Conservation (phyloP, 2,329 filamentous ascomycete genomes). For the Pseudofabraea citricarpa region DNA sequence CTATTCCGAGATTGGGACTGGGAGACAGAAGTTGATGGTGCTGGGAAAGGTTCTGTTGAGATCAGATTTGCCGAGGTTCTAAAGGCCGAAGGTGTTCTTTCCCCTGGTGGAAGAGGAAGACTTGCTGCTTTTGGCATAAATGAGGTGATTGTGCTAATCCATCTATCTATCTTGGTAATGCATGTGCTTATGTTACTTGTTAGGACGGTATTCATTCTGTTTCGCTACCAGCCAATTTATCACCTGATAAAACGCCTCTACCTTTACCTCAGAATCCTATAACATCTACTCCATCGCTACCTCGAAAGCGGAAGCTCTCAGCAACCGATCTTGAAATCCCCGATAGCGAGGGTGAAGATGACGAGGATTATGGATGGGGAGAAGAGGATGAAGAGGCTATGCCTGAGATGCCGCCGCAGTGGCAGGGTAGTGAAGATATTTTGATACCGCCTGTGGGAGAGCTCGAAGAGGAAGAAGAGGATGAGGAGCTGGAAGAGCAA, state of each 20-base stretch:
- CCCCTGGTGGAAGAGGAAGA: slow-evolving; percentile 14
- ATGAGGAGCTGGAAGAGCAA: slow-evolving; percentile 10
- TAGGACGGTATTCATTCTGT: slow-evolving; percentile 11
- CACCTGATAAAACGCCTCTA: slow-evolving; percentile 19
- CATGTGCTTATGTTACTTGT: background rate
- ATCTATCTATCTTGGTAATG: background rate
- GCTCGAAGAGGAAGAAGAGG: slow-evolving; percentile 12
- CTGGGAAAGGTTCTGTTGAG: slow-evolving; percentile 36
- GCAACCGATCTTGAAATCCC: slow-evolving; percentile 56
- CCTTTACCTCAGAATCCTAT: slow-evolving; percentile 6
- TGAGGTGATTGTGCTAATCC: slow-evolving; percentile 10
- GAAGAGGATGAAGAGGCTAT: slow-evolving; percentile 59
- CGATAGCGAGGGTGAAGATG: slow-evolving; percentile 53
- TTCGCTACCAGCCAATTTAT: slow-evolving; percentile 1
- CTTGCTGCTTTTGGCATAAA: slow-evolving; percentile 21
- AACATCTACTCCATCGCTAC: slow-evolving; percentile 22
- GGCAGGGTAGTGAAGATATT: slow-evolving; percentile 63
- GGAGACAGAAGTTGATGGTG: slow-evolving; percentile 36
- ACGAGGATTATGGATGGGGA: slow-evolving; percentile 70
- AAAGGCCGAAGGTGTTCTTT: slow-evolving; percentile 51
- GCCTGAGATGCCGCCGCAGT: slow-evolving; percentile 57
- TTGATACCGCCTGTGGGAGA: slow-evolving; percentile 33
- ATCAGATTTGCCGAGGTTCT: slow-evolving; percentile 59
- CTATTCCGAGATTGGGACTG: slow-evolving; percentile 75
- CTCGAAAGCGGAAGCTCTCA: slow-evolving; percentile 59